A percentile compares a stretch with the other conserved stretches of the same genome.
Evolutionary conservation across 768 basidiomycete genomes (phyloP).

Genomic region (Rhodotorula sphaerocarpa): DNA sequence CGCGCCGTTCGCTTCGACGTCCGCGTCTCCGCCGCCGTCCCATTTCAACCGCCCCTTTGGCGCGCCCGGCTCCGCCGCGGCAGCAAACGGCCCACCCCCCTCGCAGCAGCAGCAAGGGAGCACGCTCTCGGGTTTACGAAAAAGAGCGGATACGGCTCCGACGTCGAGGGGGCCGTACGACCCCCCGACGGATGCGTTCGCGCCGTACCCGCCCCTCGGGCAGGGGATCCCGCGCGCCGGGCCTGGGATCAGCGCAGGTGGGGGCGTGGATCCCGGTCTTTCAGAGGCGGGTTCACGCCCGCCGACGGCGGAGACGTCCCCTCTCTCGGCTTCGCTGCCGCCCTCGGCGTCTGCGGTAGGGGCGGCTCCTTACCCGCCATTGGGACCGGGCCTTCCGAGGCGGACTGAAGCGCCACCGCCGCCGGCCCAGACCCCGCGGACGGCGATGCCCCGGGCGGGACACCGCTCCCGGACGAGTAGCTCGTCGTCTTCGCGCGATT

Average conservation of each 20-base stretch:
- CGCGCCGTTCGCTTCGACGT: background rate
- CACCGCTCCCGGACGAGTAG: too few species aligned
- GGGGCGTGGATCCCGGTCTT: too few species aligned
- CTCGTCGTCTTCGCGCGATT: background rate
- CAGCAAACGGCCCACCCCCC: too few species aligned
- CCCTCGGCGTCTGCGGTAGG: background rate
- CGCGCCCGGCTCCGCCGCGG: background rate
- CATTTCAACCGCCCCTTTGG: constrained; percentile 13
- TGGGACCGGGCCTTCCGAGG: constrained; percentile 1
- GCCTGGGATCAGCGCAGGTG: too few species aligned
- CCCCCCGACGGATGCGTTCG: background rate
- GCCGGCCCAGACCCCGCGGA: too few species aligned
- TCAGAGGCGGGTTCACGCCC: too few species aligned
- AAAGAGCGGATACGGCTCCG: constrained; percentile 30
- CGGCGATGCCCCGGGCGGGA: too few species aligned
- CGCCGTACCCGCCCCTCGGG: constrained; percentile 12
- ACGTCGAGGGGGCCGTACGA: background rate
- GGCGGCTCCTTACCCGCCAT: constrained; percentile 1
- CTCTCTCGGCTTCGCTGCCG: background rate
- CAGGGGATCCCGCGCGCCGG: background rate
- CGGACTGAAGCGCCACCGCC: background rate
- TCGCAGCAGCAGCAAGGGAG: too few species aligned
- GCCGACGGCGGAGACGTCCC: too few species aligned
- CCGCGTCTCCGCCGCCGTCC: background rate
- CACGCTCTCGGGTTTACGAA: background rate